Percentiles rank a stretch among this genome's conserved stretches.
These are phyloP conservation scores for Balakata baccata DNA, from an alignment of 345 rosid genomes.

Conservation along the genomic window DNA sequence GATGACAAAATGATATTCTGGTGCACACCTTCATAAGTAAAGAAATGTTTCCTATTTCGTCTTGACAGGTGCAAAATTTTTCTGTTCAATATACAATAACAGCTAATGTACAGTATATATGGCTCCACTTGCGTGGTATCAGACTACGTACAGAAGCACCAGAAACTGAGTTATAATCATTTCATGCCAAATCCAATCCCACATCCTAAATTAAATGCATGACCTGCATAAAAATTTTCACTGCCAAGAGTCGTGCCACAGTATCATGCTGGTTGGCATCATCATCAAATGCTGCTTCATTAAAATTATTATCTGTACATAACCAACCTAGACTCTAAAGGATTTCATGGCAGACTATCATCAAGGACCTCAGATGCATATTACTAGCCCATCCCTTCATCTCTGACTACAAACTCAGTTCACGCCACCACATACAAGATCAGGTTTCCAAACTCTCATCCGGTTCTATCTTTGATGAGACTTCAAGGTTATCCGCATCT, in stretches of 20 bases:
- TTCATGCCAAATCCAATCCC: neutral
- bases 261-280: neutral
- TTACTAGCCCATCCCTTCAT: neutral
- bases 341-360: neutral
- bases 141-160: neutral
- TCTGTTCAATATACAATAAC: neutral
- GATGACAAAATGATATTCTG: constrained; percentile 2
- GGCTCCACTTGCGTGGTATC: neutral
- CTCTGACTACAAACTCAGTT: neutral
- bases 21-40: constrained; percentile 2
- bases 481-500: constrained; percentile 17
- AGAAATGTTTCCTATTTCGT: neutral
- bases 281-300: neutral
- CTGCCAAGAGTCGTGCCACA: neutral
- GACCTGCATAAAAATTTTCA: neutral
- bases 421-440: neutral
- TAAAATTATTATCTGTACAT: neutral
- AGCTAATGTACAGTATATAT: constrained; percentile 6
- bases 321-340: neutral
- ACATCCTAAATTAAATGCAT: neutral
- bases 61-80: neutral
- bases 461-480: constrained; percentile 23
- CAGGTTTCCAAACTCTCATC: constrained; percentile 3
- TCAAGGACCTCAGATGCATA: neutral
- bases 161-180: neutral